Conservation (phyloP, 768 basidiomycete genomes). For the Myochromella boudieri region DNA sequence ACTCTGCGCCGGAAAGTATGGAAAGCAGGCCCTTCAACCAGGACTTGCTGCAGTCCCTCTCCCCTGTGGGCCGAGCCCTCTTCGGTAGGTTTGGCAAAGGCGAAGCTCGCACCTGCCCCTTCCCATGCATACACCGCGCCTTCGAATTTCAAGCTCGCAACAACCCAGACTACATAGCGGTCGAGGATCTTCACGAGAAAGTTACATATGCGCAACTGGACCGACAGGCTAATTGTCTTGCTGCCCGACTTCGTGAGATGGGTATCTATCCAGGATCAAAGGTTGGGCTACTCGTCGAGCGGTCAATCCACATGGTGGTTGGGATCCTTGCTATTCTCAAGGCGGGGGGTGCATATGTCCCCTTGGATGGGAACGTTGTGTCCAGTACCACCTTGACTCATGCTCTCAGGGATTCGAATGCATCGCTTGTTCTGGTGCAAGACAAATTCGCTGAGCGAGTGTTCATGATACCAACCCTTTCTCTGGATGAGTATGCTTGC, state of each 20-base stretch:
- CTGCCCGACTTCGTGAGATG: constrained; percentile 37
- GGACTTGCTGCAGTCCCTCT: constrained; percentile 25
- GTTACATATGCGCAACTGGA: constrained; percentile 55
- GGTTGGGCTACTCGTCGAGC: constrained; percentile 52
- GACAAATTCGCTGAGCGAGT: constrained; percentile 39
- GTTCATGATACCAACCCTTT: constrained; percentile 24
- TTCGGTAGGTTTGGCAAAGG: constrained; percentile 50
- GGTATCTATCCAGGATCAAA: constrained; percentile 48
- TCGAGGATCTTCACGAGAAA: constrained; percentile 44
- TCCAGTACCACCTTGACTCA: constrained; percentile 51
- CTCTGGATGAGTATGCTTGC: constrained; percentile 32
- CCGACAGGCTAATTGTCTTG: constrained; percentile 43
- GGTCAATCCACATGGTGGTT: constrained; percentile 52
- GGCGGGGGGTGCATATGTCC: constrained; percentile 57
- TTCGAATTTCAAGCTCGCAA: constrained; percentile 44
- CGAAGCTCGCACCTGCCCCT: constrained; percentile 33
- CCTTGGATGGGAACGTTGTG: constrained; percentile 55
- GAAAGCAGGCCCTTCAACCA: constrained; percentile 15
- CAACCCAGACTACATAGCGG: constrained; percentile 43
- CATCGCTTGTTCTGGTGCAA: constrained; percentile 40
- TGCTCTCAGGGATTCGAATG: constrained; percentile 45
- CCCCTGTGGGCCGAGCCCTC: constrained; percentile 38
- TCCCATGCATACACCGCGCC: constrained; percentile 55
- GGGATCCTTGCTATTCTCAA: constrained; percentile 56
- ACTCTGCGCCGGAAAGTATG: constrained; percentile 6